These are phyloP conservation scores for Penicillium lagena DNA, from an alignment of 495 filamentous ascomycete genomes.

Conservation along the genomic window DNA sequence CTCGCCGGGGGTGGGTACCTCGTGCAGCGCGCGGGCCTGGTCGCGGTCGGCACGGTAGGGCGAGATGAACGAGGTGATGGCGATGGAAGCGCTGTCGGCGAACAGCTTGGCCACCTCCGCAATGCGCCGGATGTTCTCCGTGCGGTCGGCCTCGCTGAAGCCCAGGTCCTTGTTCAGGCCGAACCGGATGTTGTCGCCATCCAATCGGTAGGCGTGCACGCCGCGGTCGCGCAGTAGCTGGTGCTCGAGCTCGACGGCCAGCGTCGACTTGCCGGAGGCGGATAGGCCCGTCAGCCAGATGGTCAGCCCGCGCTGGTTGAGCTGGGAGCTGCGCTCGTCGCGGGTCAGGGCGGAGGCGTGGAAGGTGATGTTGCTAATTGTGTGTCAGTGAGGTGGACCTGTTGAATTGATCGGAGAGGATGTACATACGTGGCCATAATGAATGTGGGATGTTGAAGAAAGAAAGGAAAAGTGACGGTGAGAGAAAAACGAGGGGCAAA, in stretches of 20 bases:
- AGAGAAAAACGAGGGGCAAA: no score
- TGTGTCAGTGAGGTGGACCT: background rate
- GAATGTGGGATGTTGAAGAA: background rate
- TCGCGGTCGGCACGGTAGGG: constrained; percentile 83
- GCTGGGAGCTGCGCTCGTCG: constrained; percentile 69
- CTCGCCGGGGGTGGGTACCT: constrained; percentile 39
- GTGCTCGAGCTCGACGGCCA: constrained; percentile 93
- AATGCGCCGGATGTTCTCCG: constrained; percentile 95
- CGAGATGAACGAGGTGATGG: constrained; percentile 94
- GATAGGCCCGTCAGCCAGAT: constrained; percentile 97
- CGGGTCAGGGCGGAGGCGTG: constrained; percentile 85
- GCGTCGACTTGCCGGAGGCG: constrained; percentile 92
- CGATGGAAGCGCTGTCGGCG: constrained; percentile 78
- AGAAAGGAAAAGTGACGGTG: no score
- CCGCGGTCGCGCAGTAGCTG: constrained; percentile 72
- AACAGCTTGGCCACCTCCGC: constrained; percentile 96
- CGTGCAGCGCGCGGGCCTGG: constrained; percentile 73
- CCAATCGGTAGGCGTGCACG: constrained; percentile 81
- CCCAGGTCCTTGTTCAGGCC: constrained; percentile 96
- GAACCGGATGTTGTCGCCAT: constrained; percentile 98
- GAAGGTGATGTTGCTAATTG: constrained; percentile 92
- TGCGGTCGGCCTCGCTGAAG: constrained; percentile 86
- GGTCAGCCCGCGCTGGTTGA: constrained; percentile 84
- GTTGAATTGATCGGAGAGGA: background rate
- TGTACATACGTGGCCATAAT: constrained; percentile 43